Evolutionary conservation across 2,329 filamentous ascomycete genomes (phyloP), one percentile per base, ranked within the genome.

Genomic region (Verruconis gallopava): DNA sequence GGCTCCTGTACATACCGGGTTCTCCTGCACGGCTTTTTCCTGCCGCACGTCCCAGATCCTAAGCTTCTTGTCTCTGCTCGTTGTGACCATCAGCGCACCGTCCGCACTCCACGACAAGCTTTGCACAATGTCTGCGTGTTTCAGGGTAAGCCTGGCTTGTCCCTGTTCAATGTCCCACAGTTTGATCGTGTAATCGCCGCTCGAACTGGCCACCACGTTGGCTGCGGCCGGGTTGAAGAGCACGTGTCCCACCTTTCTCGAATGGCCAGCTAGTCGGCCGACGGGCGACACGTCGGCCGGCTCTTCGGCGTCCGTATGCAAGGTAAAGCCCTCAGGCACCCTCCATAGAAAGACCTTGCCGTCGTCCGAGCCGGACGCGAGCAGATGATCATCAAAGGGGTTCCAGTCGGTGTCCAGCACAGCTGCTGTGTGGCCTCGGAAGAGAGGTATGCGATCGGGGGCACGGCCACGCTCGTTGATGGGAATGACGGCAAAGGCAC

Each of bases 391-490:
- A 66, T 98, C 86, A 69, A 96, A 96, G 17, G 91, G 91, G 62
- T 86, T 89, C 89, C 89, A 98, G 69, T 98, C 91, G 51, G 89
- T 96, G 64, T 98, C 91, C 57, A 98, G 75, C 40, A 98, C 91
- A 46, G 89, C 79, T 38, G 86, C 86, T 34, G 91, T 98, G 64
- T 98, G 91, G 46, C 91, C 91, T 53, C 91, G 81, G 65, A 96
- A 98, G 55, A 98, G 72, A 47, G 91, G 91, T 53, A 98, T 82
- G 56, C 84, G 79, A 60, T 96, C 91, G 38, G 91, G 91, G 42
- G 93, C 66, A 65, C 91, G 88, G 49, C 91, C 91, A 54, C 75
- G 80, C 72, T 98, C 89, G 51, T 79, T 75, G 54, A 94, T 65
- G 46, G 91, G 91, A 52, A 98, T 85, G 52, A 98, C 89, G 43